Percentiles rank a stretch among this genome's conserved stretches.
phyloP scores from a whole-genome alignment of 1,284 basidiomycete species.

The Malassezia slooffiae region DNA sequence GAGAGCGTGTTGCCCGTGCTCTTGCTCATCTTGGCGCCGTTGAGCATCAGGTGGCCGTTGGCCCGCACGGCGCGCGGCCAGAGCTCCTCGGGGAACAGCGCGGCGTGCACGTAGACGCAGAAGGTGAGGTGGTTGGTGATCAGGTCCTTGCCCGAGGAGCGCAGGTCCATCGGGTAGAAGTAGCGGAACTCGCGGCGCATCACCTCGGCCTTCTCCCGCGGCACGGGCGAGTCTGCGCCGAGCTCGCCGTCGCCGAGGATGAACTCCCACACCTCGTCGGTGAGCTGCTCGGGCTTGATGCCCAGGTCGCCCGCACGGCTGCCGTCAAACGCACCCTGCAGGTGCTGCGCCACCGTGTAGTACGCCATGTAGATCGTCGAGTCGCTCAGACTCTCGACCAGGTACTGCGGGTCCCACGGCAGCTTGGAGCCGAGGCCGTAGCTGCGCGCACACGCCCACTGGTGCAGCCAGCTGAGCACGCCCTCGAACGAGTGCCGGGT shows the following conservation, averaged over 20 bases:
- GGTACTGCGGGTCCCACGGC: slow-evolving; percentile 92
- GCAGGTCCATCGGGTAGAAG: slow-evolving; percentile 97
- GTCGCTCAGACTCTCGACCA: slow-evolving; percentile 92
- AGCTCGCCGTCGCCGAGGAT: slow-evolving; percentile 67
- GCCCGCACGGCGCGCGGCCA: slow-evolving; percentile 85
- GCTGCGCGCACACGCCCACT: slow-evolving; percentile 96
- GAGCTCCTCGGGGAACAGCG: slow-evolving; percentile 84
- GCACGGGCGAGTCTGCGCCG: slow-evolving; percentile 58
- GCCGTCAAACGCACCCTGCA: slow-evolving; percentile 60
- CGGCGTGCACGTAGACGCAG: slow-evolving; percentile 84
- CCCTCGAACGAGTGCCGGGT: slow-evolving; percentile 85
- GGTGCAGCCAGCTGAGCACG: slow-evolving; percentile 85
- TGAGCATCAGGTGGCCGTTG: slow-evolving; percentile 94
- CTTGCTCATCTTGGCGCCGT: slow-evolving; percentile 99
- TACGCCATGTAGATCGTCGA: slow-evolving; percentile 99
- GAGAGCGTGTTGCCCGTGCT: slow-evolving; percentile 59
- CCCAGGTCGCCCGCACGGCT: slow-evolving; percentile 69
- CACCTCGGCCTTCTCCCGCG: slow-evolving; percentile 65
- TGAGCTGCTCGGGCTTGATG: slow-evolving; percentile 81
- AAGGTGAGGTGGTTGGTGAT: slow-evolving; percentile 95
- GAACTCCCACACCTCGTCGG: slow-evolving; percentile 95
- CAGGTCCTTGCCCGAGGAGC: slow-evolving; percentile 97
- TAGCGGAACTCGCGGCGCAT: slow-evolving; percentile 88
- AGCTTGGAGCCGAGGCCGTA: slow-evolving; percentile 92
- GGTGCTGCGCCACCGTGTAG: slow-evolving; percentile 68